These are phyloP conservation scores for Zygnema cylindricum DNA, from an alignment of 139 green algal genomes.

Conservation along the genomic window DNA sequence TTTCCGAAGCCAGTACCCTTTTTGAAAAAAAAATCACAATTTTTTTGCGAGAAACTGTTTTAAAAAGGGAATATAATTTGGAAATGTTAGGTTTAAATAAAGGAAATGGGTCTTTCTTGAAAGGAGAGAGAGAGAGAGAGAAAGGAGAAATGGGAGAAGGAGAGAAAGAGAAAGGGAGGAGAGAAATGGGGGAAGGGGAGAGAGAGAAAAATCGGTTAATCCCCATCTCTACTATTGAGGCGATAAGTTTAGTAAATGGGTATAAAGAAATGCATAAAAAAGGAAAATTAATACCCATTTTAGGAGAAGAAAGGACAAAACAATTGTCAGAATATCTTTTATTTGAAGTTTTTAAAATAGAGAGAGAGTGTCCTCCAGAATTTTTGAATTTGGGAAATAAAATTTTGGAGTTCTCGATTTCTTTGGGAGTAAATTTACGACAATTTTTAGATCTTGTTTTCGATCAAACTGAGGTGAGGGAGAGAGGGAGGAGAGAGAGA, in stretches of 20 bases:
- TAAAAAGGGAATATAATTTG: neutral
- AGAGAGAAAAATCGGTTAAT: neutral
- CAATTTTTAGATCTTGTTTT: neutral
- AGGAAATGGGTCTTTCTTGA: no score
- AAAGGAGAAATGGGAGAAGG: neutral
- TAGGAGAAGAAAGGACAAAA: neutral
- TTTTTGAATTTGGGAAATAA: neutral
- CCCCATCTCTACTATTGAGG: neutral
- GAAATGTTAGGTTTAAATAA: neutral
- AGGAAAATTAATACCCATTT: neutral
- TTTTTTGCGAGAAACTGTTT: neutral
- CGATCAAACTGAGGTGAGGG: neutral
- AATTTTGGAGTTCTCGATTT: conserved; percentile 9
- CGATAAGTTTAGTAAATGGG: neutral
- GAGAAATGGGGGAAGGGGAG: neutral
- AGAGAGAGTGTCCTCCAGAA: neutral
- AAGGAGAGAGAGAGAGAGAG: neutral
- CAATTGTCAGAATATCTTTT: neutral
- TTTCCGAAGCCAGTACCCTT: neutral
- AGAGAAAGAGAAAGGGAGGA: neutral
- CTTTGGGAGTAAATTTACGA: neutral
- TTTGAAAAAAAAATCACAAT: neutral
- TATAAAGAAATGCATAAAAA: neutral
- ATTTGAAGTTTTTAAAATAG: neutral
- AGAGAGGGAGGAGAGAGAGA: neutral